These are phyloP conservation scores for Fulvia fulva DNA, from an alignment of 2,329 filamentous ascomycete species.

Conservation along the genomic window DNA sequence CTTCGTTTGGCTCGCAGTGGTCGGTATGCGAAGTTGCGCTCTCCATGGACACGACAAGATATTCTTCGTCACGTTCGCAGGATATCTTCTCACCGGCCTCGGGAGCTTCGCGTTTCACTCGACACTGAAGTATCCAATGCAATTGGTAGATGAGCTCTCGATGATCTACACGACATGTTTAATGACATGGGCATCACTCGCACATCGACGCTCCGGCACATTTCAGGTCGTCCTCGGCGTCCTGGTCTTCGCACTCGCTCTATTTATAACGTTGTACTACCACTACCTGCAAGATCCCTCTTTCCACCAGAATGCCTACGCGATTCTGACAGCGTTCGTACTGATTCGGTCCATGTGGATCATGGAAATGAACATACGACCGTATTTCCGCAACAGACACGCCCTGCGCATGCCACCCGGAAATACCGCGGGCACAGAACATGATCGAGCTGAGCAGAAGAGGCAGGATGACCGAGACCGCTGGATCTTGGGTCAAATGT, in stretches of 20 bases:
- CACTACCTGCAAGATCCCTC: slow-evolving; percentile 75
- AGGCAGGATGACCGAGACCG: slow-evolving; percentile 54
- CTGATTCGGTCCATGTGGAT: slow-evolving; percentile 71
- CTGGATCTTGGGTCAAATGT: slow-evolving; percentile 64
- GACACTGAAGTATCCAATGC: slow-evolving; percentile 66
- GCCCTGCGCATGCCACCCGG: slow-evolving; percentile 33
- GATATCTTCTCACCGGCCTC: slow-evolving; percentile 58
- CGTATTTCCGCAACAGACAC: slow-evolving; percentile 46
- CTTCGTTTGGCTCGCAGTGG: slow-evolving; percentile 73
- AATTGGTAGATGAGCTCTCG: slow-evolving; percentile 65
- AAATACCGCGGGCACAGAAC: slow-evolving; percentile 16
- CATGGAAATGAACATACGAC: slow-evolving; percentile 66
- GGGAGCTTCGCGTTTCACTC: slow-evolving; percentile 63
- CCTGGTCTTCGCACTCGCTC: slow-evolving; percentile 48
- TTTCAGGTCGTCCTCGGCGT: slow-evolving; percentile 55
- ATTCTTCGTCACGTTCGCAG: slow-evolving; percentile 64
- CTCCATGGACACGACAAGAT: slow-evolving; percentile 67
- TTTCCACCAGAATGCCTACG: slow-evolving; percentile 80
- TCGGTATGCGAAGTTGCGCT: slow-evolving; percentile 70
- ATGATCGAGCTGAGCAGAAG: slow-evolving; percentile 37
- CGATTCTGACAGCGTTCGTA: slow-evolving; percentile 64
- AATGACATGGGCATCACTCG: slow-evolving; percentile 71
- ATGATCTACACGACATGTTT: slow-evolving; percentile 71
- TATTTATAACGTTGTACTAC: slow-evolving; percentile 75
- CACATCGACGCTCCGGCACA: slow-evolving; percentile 56